Evolutionary conservation across 371 early-diverging fungal genomes (phyloP).

Genomic region (Zychaea mexicana): DNA sequence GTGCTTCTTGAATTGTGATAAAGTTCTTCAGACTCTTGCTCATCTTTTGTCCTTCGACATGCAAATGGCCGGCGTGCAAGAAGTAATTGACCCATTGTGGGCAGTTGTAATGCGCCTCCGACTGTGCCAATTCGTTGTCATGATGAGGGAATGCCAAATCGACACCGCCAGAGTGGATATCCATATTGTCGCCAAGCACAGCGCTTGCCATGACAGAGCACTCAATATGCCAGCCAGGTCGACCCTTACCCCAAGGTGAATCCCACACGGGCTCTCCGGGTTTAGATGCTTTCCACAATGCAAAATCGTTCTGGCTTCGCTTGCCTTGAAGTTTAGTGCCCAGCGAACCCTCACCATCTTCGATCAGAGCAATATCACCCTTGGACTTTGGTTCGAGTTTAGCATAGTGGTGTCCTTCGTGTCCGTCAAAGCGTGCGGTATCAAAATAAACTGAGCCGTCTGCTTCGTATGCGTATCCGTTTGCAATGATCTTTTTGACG

Average conservation of each 20-base stretch:
- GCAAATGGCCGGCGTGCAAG: constrained; percentile 98
- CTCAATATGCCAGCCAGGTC: constrained; percentile 99
- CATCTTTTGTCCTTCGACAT: constrained; percentile 99
- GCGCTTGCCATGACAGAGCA: constrained; percentile 99
- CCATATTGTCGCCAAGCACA: constrained; percentile 88
- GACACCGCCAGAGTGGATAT: constrained; percentile 99
- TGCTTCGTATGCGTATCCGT: constrained; percentile 94
- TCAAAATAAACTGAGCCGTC: constrained; percentile 99
- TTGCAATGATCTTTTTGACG: constrained; percentile 90
- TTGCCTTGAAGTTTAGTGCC: constrained; percentile 76
- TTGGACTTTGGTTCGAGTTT: constrained; percentile 92
- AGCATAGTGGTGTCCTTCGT: constrained; percentile 86
- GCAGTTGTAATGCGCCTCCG: constrained; percentile 92
- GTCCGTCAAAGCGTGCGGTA: constrained; percentile 85
- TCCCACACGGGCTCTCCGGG: constrained; percentile 97
- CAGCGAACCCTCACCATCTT: constrained; percentile 93
- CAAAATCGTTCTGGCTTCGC: constrained; percentile 90
- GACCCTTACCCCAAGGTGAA: constrained; percentile 94
- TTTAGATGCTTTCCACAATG: constrained; percentile 98
- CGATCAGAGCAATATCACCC: constrained; percentile 76
- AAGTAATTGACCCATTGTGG: constrained; percentile 99
- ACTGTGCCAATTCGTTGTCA: constrained; percentile 99
- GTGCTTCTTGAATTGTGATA: constrained; percentile 92
- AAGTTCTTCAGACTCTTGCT: constrained; percentile 99
- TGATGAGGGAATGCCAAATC: constrained; percentile 99